Evolutionary conservation across 352 stramenopile species (phyloP).

Genomic region (Pythium scleroteichum): DNA sequence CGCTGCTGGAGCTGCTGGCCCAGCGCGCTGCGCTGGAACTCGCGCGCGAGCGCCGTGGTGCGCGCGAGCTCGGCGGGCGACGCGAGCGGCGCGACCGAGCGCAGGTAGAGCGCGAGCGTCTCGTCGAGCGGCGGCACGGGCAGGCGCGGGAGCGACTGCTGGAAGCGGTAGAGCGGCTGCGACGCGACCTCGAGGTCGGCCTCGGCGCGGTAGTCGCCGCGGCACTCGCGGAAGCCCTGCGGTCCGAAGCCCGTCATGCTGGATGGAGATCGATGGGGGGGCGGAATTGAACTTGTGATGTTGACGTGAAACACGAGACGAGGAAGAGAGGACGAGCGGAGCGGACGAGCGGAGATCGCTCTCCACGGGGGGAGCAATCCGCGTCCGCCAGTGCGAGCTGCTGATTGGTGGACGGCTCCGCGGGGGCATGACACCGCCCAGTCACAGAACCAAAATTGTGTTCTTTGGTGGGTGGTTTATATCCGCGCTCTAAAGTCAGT

Average conservation of each 20-base stretch:
- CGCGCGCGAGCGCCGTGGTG: constrained; percentile 62
- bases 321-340: constrained; percentile 3
- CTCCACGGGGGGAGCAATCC: no score
- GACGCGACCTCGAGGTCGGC: constrained; percentile 58
- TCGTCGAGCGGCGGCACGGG: constrained; percentile 90
- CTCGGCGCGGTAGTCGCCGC: constrained; percentile 88
- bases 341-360: background rate
- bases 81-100: constrained; percentile 86
- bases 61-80: constrained; percentile 68
- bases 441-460: constrained; percentile 3
- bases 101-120: constrained; percentile 90
- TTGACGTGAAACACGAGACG: constrained; percentile 22
- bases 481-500: constrained; percentile 3
- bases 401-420: constrained; percentile 22
- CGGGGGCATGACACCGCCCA: constrained; percentile 7
- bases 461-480: constrained; percentile 3
- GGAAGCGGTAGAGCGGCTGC: constrained; percentile 75
- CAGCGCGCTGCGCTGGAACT: constrained; percentile 70
- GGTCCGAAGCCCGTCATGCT: constrained; percentile 37
- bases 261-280: background rate
- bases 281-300: constrained; percentile 26
- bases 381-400: background rate
- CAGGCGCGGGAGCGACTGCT: constrained; percentile 85
- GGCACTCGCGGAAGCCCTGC: constrained; percentile 94
- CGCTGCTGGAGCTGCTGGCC: constrained; percentile 80